Evolutionary conservation across 164 flowering plant genomes (phyloP), one percentile per base, ranked within the genome.

Genomic region (Aristolochia californica): DNA sequence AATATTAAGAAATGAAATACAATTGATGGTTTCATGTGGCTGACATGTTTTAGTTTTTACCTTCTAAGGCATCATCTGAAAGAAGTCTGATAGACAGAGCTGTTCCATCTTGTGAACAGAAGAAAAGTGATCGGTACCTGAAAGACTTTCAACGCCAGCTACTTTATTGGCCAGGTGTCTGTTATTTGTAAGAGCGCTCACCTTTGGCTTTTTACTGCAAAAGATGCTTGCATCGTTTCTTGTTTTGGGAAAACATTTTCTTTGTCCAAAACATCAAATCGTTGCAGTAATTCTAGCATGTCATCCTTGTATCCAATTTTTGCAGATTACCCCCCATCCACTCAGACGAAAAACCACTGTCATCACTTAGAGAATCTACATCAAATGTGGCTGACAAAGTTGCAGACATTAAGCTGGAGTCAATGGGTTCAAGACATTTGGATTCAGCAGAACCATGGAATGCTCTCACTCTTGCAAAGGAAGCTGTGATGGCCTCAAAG

Each of bases 401-500:
- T 30, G 30, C 50, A 25, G 72, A 74, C 63, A 59, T 57, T 38
- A 70, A 72, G 59, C 73, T 70, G 43, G 43, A 27, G 23, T 24
- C 16, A 50, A 12, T 8, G 49, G 25, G 24, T n/a, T 20, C 15
- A 45, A 20, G 13, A 23, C 50, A 48, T 40, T 43, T 22, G 10
- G n/a, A 25, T 27, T 7, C 50, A 7, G 20, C 59, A 48, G 53
- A n/a, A 43, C 67, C 61, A n/a, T 22, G 51, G 61, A 74, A 74
- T 71, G 85, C 59, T 44, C 61, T 87, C 68, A 61, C 75, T 43
- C 80, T 87, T 65, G 97, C 97, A 53, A 74, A 75, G 71, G 68
- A 77, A 74, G 94, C 95, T 61, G 73, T 84, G 48, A 59, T 71
- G 55, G 94, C 96, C 44, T 85, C 94, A 12, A 80, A 78, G 76